These are phyloP conservation scores for Cryptosporidium ubiquitum DNA, from an alignment of 169 alveolate genomes.

Conservation along the genomic window DNA sequence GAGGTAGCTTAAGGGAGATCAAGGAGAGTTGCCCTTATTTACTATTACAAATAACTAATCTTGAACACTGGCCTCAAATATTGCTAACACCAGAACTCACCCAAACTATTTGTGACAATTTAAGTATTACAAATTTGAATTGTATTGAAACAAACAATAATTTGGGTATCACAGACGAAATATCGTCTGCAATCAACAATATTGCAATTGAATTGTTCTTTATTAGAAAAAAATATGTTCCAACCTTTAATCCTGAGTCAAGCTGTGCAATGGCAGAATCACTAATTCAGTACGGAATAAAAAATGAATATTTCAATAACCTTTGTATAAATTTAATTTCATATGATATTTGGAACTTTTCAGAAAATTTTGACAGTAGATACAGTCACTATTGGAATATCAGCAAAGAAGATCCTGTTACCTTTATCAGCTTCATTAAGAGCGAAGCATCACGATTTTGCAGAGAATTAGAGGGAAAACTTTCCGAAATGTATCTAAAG, in stretches of 20 bases:
- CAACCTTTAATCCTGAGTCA: constrained; percentile 47
- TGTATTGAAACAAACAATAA: background rate
- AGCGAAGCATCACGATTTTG: constrained; percentile 15
- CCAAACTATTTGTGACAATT: constrained; percentile 1
- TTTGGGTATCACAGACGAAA: constrained; percentile 37
- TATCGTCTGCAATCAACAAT: constrained; percentile 22
- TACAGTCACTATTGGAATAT: background rate
- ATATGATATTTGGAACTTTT: constrained; percentile 49
- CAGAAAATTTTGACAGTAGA: constrained; percentile 8
- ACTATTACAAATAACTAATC: constrained; percentile 43
- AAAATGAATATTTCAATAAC: constrained; percentile 18
- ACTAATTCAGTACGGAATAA: constrained; percentile 35
- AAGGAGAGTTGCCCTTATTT: constrained; percentile 32
- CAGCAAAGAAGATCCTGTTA: constrained; percentile 22
- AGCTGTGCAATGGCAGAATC: constrained; percentile 41
- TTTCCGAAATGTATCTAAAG: constrained; percentile 19
- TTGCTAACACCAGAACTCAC: constrained; percentile 58
- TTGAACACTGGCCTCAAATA: constrained; percentile 71
- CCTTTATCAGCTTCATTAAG: constrained; percentile 20
- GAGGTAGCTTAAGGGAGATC: constrained; percentile 30
- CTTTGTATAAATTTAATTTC: constrained; percentile 21
- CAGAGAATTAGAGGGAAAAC: constrained; percentile 18
- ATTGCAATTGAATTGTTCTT: constrained; percentile 55
- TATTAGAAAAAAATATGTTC: constrained; percentile 29
- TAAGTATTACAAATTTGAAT: constrained; percentile 31